These are phyloP conservation scores for Annulohypoxylon bovei DNA, from an alignment of 495 filamentous ascomycete genomes.

Conservation along the genomic window DNA sequence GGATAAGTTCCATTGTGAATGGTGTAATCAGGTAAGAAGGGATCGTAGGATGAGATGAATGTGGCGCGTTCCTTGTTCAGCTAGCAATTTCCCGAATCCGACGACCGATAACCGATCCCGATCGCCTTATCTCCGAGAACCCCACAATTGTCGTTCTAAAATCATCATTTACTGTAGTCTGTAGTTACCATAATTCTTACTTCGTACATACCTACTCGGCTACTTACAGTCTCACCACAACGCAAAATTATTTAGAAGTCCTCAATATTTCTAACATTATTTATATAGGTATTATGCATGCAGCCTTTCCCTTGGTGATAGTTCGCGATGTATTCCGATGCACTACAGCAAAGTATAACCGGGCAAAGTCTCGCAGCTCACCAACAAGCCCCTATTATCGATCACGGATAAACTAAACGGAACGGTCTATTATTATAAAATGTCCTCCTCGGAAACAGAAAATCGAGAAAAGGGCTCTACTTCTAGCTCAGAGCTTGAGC, in stretches of 20 bases:
- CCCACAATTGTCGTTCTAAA: constrained; percentile 10
- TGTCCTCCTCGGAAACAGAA: constrained; percentile 20
- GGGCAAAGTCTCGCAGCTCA: background rate
- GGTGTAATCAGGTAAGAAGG: background rate
- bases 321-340: constrained; percentile 2
- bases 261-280: background rate
- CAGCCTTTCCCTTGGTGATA: background rate
- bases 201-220: no score
- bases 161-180: background rate
- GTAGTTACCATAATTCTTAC: background rate
- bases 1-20: constrained; percentile 16
- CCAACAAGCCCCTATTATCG: constrained; percentile 1
- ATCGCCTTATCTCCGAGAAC: background rate
- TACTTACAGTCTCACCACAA: constrained; percentile 9
- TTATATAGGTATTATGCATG: constrained; percentile 19
- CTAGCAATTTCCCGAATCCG: constrained; percentile 35
- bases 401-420: background rate
- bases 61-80: background rate
- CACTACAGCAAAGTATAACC: background rate
- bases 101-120: constrained; percentile 10
- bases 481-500: background rate
- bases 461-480: constrained; percentile 1
- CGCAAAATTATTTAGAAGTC: background rate
- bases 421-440: background rate
- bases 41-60: background rate